phyloP scores from a whole-genome alignment of 768 basidiomycete genomes.

The Leccinum incarnatum region DNA sequence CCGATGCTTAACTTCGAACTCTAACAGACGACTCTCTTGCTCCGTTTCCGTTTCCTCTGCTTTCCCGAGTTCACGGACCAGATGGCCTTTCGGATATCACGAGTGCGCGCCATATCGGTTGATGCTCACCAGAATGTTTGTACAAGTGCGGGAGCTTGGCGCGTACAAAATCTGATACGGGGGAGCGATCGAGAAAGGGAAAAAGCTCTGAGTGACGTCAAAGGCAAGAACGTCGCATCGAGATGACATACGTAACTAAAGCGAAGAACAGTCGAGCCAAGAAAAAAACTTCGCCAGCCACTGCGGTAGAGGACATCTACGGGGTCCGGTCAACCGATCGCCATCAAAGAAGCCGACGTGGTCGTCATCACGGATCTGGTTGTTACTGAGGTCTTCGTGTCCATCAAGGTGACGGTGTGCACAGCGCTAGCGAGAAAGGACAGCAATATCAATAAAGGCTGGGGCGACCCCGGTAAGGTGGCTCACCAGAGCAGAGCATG shows the following conservation, averaged over 20 bases:
- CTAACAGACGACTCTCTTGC: constrained; percentile 87
- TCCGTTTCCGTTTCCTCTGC: constrained; percentile 96
- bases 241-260: constrained; percentile 91
- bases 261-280: constrained; percentile 35
- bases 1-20: constrained; percentile 94
- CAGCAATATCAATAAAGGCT: too few species aligned
- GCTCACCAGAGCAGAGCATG: too few species aligned
- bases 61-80: constrained; percentile 87
- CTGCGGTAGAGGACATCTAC: too few species aligned
- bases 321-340: too few species aligned
- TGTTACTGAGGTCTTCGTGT: too few species aligned
- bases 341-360: too few species aligned
- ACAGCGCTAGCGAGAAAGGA: too few species aligned
- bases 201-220: constrained; percentile 85
- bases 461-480: too few species aligned
- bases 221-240: constrained; percentile 83
- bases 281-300: constrained; percentile 27
- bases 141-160: constrained; percentile 87
- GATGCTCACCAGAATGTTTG: constrained; percentile 70
- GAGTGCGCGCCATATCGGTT: constrained; percentile 88
- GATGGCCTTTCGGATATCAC: constrained; percentile 94
- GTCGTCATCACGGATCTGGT: too few species aligned
- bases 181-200: constrained; percentile 91
- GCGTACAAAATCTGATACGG: constrained; percentile 89
- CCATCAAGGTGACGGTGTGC: too few species aligned